Evolutionary conservation across 257 asterid genomes (phyloP).

Genomic region (Fraxinus anomala): DNA sequence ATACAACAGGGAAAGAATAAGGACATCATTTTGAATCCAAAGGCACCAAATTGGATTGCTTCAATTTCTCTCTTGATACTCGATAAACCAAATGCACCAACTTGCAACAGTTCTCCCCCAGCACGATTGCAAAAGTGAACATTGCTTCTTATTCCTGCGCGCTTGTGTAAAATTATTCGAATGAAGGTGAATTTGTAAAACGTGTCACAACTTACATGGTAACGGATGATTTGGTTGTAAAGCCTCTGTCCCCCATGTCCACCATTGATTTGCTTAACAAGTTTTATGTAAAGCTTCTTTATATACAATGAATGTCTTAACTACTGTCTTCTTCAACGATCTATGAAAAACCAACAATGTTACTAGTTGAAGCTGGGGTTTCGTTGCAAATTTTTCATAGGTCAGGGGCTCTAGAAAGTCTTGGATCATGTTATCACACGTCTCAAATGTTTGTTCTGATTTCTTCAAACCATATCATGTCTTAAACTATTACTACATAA

Average conservation of each 20-base stretch:
- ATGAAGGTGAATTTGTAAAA: conserved; percentile 23
- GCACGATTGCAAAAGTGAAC: neutral
- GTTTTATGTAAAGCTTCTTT: no score
- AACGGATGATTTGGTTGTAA: conserved; percentile 30
- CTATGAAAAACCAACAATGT: no score
- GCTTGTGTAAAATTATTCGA: no score
- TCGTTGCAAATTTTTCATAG: no score
- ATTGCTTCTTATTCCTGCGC: neutral
- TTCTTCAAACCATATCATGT: no score
- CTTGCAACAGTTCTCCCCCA: accelerated
- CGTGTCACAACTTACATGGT: conserved; percentile 27
- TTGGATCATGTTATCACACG: no score
- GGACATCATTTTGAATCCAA: conserved; percentile 25
- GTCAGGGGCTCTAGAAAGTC: no score
- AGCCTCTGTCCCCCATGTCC: conserved; percentile 30
- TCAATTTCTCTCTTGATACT: neutral
- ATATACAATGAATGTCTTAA: no score
- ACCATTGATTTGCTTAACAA: neutral
- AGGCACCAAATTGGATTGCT: neutral
- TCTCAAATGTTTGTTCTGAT: no score
- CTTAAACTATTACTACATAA: no score
- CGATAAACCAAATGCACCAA: neutral
- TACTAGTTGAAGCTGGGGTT: no score
- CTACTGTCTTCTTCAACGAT: no score
- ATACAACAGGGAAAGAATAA: conserved; percentile 11